Evolutionary conservation across 345 rosid genomes (phyloP), one percentile per base, ranked within the genome.

Genomic region (Syzygium jambos): DNA sequence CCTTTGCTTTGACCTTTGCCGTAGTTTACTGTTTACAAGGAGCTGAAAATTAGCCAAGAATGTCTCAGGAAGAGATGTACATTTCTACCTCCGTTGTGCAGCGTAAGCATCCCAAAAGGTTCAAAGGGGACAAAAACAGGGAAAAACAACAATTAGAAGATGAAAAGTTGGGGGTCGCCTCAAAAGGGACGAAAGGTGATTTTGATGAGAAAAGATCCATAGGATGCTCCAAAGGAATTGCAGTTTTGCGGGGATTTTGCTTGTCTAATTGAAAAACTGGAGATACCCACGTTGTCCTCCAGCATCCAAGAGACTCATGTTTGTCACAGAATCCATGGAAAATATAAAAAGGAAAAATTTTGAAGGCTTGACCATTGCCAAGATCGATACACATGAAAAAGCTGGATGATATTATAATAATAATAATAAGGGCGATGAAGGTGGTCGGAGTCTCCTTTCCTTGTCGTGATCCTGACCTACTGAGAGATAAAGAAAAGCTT

Each of bases 131-230:
- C 80, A 34, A 17, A 87, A 55, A 84, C 63, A 52, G 86, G 80
- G 57, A 19, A 84, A 84, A 57, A 30, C 43, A 84, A 52, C 86
- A 89, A 49, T 89, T 85, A 57, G 88, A 84, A 38, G 80, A 73
- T 11, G 23, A 30, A 88, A 88, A 86, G 87, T 87, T 86, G 85
- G 68, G 78, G 73, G 51, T 54, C 51, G 55, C 94, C 94, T 96
- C 91, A 93, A 95, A 96, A 95, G 97, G 89, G 90, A 92, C 73
- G 95, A 94, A 95, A 93, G 93, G 84, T 65, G 83, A 89, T 95
- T 92, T 90, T 90, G 87, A 93, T 90, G 92, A 88, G 89, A 94
- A 89, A 88, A 77, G 59, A 51, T 52, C 9, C 59, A 86, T 90
- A 92, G 89, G 89, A 88, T 46, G 85, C 53, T 51, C 38, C 53